Evolutionary conservation across 176 grass and related monocot species (phyloP).

Genomic region (Raddia guianensis): DNA sequence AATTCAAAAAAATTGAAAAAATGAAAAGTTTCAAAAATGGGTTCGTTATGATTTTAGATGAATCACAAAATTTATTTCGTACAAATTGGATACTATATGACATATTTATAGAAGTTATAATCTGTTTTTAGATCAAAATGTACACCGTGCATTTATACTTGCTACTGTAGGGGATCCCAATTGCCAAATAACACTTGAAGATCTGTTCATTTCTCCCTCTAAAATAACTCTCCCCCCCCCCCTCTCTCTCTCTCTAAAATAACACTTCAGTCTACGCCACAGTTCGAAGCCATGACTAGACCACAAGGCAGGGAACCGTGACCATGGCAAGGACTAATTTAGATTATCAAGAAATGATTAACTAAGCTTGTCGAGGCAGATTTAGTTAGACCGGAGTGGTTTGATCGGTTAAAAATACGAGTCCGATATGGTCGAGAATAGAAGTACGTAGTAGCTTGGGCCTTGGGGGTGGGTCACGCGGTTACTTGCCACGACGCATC

Average conservation of each 20-base stretch:
- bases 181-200: background rate
- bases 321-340: background rate
- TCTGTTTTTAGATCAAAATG: too few relatives aligned
- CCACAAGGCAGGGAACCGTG: conserved; percentile 5
- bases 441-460: background rate
- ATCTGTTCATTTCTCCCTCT: background rate
- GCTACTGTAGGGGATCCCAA: too few relatives aligned
- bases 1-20: too few relatives aligned
- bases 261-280: background rate
- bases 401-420: background rate
- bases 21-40: too few relatives aligned
- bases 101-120: too few relatives aligned
- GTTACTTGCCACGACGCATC: conserved; percentile 42
- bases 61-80: too few relatives aligned
- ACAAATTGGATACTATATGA: too few relatives aligned
- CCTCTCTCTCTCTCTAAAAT: background rate
- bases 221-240: background rate
- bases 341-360: background rate
- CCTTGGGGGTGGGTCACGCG: conserved; percentile 24
- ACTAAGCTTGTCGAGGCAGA: background rate
- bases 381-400: background rate
- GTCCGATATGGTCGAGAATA: background rate
- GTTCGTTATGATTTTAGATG: too few relatives aligned
- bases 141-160: too few relatives aligned
- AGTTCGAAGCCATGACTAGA: conserved; percentile 23